Evolutionary conservation across 2,329 filamentous ascomycete genomes (phyloP).

Genomic region (Penicillium hordei): DNA sequence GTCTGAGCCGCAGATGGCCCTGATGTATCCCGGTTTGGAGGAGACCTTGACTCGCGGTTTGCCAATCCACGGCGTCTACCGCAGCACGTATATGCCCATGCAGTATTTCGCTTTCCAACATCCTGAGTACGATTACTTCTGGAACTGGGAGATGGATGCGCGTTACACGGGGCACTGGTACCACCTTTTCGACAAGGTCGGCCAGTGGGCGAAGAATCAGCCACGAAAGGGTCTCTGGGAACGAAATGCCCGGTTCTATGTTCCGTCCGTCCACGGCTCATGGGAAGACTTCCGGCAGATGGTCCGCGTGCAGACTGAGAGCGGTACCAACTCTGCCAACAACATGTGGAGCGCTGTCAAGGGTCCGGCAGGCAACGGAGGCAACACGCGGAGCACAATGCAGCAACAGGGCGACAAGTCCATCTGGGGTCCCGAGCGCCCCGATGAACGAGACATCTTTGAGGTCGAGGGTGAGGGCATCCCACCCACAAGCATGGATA

Average conservation of each 20-base stretch:
- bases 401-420: conserved; percentile 56
- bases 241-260: conserved; percentile 73
- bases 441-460: conserved; percentile 67
- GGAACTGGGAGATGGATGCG: conserved; percentile 87
- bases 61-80: conserved; percentile 87
- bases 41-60: conserved; percentile 71
- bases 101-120: conserved; percentile 85
- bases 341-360: conserved; percentile 63
- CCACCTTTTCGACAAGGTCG: conserved; percentile 70
- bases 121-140: conserved; percentile 76
- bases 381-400: conserved; percentile 26
- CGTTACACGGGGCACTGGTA: conserved; percentile 80
- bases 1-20: conserved; percentile 90
- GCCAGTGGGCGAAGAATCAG: conserved; percentile 68
- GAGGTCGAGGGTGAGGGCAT: conserved; percentile 69
- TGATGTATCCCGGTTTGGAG: conserved; percentile 83
- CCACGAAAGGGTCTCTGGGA: conserved; percentile 81
- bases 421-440: conserved; percentile 82
- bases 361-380: conserved; percentile 23
- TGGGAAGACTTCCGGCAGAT: conserved; percentile 81
- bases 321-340: conserved; percentile 63
- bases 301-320: conserved; percentile 72
- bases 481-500: conserved; percentile 71
- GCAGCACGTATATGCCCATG: conserved; percentile 89
- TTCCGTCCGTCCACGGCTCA: conserved; percentile 71